Base-by-base conservation (phyloP, 176 grass and related monocot genomes). In the Pontederia paniculata region DNA sequence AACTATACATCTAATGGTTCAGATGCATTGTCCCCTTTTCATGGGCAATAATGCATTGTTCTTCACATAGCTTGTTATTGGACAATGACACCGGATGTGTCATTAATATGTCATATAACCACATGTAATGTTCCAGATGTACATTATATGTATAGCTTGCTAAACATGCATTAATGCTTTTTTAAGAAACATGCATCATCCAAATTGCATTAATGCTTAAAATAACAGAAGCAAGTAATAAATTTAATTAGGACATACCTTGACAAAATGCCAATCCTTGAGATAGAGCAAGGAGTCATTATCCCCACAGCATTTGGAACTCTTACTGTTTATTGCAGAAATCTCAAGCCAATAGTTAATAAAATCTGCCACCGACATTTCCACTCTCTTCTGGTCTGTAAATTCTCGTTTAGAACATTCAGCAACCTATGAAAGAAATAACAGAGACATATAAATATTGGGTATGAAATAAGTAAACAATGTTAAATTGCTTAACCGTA, bases 251-350 rank as follows among this genome's bases (percentile, higher is more conserved):
- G 13, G 54, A 13, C 51, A 50, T 17, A 96, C 91, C 79, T 89
- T 89, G 48, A 81, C 76, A 70, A 96, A 96, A 80, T 96, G 85
- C 85, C 91, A 96, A 65, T 96, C 85, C 78, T 89, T 96, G 50
- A 96, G 85, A 48, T 96, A 96, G 6, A 81, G 62, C 45, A 83
- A 63, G 45, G 85, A 74, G 9, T 64, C 46, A 15, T 46, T 47
- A 1, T 23, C 23, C 53, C 76, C 23, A 3, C 23, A 78, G 44
- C 54, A 57, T 4, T 63, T 63, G 57, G 15, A 58, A 67, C 49
- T 8, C 22, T 45, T 17, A 43, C 47, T 19, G 2, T 61, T 72
- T 52, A 23, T 19, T 9, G 9, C 28, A 43, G 74, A 70, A 58
- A 61, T 31, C 21, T 56, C 28, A 48, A 51, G n/a, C 85, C 85